Base-by-base conservation (phyloP, 768 basidiomycete genomes). In the Xerocomellus intermedius region DNA sequence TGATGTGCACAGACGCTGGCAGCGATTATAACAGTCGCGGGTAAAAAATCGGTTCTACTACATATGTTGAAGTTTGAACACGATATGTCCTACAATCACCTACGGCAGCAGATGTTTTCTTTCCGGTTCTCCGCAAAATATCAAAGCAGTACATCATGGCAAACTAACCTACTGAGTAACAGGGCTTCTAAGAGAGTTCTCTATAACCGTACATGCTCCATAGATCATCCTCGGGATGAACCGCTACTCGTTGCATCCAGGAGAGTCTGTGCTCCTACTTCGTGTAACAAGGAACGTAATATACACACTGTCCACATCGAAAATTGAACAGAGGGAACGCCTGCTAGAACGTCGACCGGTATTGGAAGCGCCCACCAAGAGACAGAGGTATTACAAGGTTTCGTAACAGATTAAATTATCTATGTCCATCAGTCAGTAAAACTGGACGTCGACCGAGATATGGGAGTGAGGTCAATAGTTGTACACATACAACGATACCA, bases 341-440 rank as follows among this genome's bases (percentile, higher is more conserved):
- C 28, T n/a, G 35, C 26, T 24, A 26, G 17, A 44, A n/a, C 21
- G 39, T 50, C 41, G 17, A 44, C 52, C 24, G 4, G 33, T 14
- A 33, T 37, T 12, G 37, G 12, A 19, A 41, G 36, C 3, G 19
- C 30, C 46, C 37, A 22, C 30, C 7, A 28, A 43, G 38, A 41
- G 30, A n/a, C 7, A 32, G 39, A 28, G 50, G 36, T 37, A 52
- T 32, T 52, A 54, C 63, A 53, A 52, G 28, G n/a, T 36, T 16
- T 22, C 36, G 26, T 45, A 47, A 37, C 32, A 54, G 33, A 30
- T 54, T 26, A 30, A 54, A 50, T 51, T 46, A 50, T 38, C 43
- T 19, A 30, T 48, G 33, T 22, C 51, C 7, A 17, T 35, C 19
- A 0, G 14, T 70, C 47, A 71, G 52, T 71, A 67, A 64, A 58